Conservation (phyloP, 2,329 filamentous ascomycete genomes). For the Alternaria sp. region DNA sequence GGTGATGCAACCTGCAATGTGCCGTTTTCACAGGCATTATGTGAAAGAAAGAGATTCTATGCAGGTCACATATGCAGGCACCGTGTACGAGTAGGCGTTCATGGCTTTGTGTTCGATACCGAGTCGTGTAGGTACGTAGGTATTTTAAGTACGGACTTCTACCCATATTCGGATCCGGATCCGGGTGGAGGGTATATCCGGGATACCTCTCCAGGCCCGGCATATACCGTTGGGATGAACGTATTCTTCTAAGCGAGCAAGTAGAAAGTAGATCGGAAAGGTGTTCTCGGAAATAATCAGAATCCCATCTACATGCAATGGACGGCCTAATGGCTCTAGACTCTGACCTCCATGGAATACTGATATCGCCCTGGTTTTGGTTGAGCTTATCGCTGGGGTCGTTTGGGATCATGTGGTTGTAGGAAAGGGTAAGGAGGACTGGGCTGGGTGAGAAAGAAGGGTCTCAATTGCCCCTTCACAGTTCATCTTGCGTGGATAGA, state of each 20-base stretch:
- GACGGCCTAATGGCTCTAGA: background rate
- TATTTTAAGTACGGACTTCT: background rate
- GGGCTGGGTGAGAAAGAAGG: background rate
- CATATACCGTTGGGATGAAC: background rate
- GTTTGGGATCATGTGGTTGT: background rate
- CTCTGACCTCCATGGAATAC: background rate
- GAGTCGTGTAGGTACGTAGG: background rate
- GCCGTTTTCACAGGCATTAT: background rate
- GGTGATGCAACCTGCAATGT: conserved; percentile 1
- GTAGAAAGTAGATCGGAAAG: background rate
- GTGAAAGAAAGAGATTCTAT: background rate
- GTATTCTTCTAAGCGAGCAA: background rate
- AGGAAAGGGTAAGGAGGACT: background rate
- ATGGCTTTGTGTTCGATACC: background rate
- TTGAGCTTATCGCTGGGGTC: background rate
- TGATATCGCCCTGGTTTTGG: background rate
- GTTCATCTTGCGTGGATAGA: background rate
- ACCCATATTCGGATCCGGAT: conserved; percentile 1
- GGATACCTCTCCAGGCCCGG: background rate
- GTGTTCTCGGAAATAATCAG: conserved; percentile 2
- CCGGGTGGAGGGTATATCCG: conserved; percentile 5
- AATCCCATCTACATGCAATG: background rate
- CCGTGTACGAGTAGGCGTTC: conserved; percentile 3
- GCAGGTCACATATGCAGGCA: conserved; percentile 19
- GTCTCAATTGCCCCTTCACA: background rate